Evolutionary conservation across 352 stramenopile genomes (phyloP), one percentile per base, ranked within the genome.

Genomic region (Phytophthora pinifolia): DNA sequence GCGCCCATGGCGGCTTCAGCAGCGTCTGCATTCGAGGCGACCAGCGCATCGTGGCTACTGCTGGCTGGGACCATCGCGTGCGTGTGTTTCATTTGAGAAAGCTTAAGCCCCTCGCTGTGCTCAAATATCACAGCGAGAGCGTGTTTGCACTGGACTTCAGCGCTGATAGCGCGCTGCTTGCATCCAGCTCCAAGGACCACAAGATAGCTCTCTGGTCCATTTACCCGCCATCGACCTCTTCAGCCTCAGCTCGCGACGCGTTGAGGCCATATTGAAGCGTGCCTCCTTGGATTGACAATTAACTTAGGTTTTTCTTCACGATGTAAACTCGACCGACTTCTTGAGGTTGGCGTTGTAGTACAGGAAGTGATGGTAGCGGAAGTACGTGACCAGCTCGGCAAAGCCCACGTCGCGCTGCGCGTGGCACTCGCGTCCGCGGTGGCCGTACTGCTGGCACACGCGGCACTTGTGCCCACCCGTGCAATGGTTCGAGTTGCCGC

Each of bases 321-420:
- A 75, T 7, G 81, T 84, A 51, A 93, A 93, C 54, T 94, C 82
- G 61, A 92, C 84, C 35, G 83, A 90, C 54, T 88, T 88, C 49
- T 92, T 92, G 46, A 94, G 69, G 52, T 94, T 94, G 31, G 76
- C 75, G 63, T 92, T 92, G 77, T 94, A 94, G 59, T 94, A 94
- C 14, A 94, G 66, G 58, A 92, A 94, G 52, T 92, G 76, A 37
- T 94, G 84, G 60, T 87, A 94, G 15, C 83, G 84, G 59, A 92
- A 94, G 67, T 90, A 92, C 33, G 84, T 89, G 27, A 92, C 44
- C 43, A 94, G 62, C 57, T 94, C 84, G 13, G 84, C 72, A 59
- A 89, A 70, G 4, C 84, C 84, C 13, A 92, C 84, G 51, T 92
- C 82, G 46, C 84, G 77, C 48, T 94, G 84, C 30, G 73, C 70